Evolutionary conservation across 805 yeast genomes (phyloP).

Genomic region (Candida boidinii): DNA sequence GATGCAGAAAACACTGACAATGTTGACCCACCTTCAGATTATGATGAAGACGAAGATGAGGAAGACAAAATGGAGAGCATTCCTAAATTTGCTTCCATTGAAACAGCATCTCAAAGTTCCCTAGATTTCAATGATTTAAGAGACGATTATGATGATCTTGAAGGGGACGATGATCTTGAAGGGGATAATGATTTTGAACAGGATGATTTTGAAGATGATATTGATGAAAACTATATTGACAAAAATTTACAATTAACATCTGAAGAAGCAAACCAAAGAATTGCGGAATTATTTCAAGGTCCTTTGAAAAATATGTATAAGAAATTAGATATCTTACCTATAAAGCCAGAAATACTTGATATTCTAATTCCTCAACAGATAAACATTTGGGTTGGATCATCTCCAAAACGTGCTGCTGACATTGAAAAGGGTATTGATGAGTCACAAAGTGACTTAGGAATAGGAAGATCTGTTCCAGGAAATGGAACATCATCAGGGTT

Average conservation of each 20-base stretch:
- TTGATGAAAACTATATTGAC: conserved; percentile 6
- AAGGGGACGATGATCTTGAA: conserved; percentile 19
- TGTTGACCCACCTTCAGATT: conserved; percentile 10
- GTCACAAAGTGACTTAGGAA: conserved; percentile 29
- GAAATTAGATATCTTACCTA: conserved; percentile 23
- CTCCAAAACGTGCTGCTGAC: conserved; percentile 2
- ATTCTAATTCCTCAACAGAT: conserved; percentile 58
- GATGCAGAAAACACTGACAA: conserved; percentile 21
- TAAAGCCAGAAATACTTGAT: conserved; percentile 32
- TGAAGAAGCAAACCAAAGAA: conserved; percentile 31
- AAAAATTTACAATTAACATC: conserved; percentile 17
- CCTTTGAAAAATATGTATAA: conserved; percentile 42
- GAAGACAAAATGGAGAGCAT: conserved; percentile 1
- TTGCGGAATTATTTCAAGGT: conserved; percentile 47
- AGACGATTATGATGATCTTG: conserved; percentile 40
- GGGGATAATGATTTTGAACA: conserved; percentile 18
- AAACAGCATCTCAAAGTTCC: conserved; percentile 27
- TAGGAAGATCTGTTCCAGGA: conserved; percentile 51
- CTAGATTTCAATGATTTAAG: conserved; percentile 34
- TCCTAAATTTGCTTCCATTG: conserved; percentile 3
- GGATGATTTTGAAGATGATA: conserved; percentile 10
- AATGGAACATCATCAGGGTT: conserved; percentile 62
- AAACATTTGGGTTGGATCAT: conserved; percentile 63
- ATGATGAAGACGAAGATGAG: conserved; percentile 16
- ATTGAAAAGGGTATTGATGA: conserved; percentile 9